Evolutionary conservation across 768 basidiomycete genomes (phyloP), one percentile per base, ranked within the genome.

Genomic region (Clitopilus passeckerianus): DNA sequence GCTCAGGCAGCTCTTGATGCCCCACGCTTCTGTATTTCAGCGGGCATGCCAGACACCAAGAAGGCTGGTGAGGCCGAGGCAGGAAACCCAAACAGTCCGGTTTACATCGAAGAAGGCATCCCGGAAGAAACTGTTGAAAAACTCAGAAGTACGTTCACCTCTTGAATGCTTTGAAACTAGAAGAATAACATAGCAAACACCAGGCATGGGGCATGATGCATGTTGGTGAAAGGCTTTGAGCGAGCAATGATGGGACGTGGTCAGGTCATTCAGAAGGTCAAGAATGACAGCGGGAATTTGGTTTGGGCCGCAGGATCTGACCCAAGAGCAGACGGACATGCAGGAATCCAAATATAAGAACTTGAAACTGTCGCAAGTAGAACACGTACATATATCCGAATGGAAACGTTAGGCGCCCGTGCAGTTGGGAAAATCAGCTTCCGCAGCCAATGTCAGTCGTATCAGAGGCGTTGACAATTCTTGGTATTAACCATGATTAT

Each of bases 271-370:
- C 94, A 96, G 73, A 89, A 83, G 70, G 71, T 91, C 18, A 74
- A 80, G 6, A 82, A 88, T 68, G 74, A 73, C 53, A 84, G 85
- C 27, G 91, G 92, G 14, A 77, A 74, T 69, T 75, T 81, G n/a
- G 89, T 95, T 5, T 98, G 97, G 97, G 95, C 91, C 0, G 96
- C 92, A 22, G 96, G 95, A 6, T 93, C 90, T 4, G 97, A 99
- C 71, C 84, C 83, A 59, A 84, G 95, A 34, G 90, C 83, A 16
- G 95, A 96, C 71, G 95, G 95, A 14, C 90, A 93, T 67, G 95
- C 93, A 34, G 85, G 82, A 18, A 85, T 88, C 16, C 93, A 97
- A 68, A 93, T 95, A 57, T 95, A 71, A 18, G 34, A 20, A 22
- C 10, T 22, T 41, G 14, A 54, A 54, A n/a, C 16, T 5, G 30